phyloP scores from a whole-genome alignment of 768 basidiomycete genomes.

The Pleurotus sapidus region DNA sequence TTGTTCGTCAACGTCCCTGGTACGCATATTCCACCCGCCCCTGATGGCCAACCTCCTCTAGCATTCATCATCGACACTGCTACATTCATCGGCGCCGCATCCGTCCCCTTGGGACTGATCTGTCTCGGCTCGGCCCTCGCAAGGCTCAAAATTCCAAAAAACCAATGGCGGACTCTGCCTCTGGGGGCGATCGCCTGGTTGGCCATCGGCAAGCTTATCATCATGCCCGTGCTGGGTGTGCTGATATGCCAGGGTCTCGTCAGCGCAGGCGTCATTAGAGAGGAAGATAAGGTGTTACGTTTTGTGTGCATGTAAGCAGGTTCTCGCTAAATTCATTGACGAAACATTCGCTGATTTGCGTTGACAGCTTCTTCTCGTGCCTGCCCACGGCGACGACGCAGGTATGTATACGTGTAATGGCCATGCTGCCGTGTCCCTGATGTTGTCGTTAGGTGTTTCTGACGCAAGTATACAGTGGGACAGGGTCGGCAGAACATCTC shows the following conservation, averaged over 20 bases:
- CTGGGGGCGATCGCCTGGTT: slow-evolving; percentile 39
- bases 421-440: no score
- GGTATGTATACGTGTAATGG: slow-evolving; percentile 23
- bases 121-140: slow-evolving; percentile 62
- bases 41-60: slow-evolving; percentile 61
- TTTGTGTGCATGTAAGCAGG: slow-evolving; percentile 54
- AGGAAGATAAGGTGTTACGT: slow-evolving; percentile 41
- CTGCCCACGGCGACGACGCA: slow-evolving; percentile 61
- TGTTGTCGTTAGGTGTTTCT: slow-evolving; percentile 44
- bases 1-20: slow-evolving; percentile 51
- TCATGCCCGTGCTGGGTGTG: slow-evolving; percentile 49
- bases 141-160: slow-evolving; percentile 36
- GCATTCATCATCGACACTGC: slow-evolving; percentile 56
- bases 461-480: slow-evolving; percentile 66
- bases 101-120: slow-evolving; percentile 61
- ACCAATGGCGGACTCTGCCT: slow-evolving; percentile 31
- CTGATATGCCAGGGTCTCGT: slow-evolving; percentile 39
- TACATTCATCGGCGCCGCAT: slow-evolving; percentile 58
- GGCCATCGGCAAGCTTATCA: slow-evolving; percentile 38
- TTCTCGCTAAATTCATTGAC: background rate
- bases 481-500: slow-evolving; percentile 60
- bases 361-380: slow-evolving; percentile 52
- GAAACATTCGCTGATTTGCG: background rate
- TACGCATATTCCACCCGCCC: slow-evolving; percentile 44
- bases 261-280: slow-evolving; percentile 29